Evolutionary conservation across 805 yeast species (phyloP).

Genomic region (Yarrowia deformans): DNA sequence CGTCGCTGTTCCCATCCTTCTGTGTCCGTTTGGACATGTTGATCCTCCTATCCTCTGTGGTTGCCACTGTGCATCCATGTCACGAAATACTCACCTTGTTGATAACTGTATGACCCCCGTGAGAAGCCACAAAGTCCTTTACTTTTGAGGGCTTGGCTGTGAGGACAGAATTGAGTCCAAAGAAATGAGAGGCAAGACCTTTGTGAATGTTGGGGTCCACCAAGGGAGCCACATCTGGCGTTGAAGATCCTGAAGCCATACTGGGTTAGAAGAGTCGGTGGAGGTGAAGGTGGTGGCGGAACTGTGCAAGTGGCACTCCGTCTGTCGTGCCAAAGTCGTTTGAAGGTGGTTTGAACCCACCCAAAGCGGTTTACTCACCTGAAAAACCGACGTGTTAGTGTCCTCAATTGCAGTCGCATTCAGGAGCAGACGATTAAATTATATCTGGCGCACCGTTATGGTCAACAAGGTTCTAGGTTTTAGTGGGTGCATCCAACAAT

Average conservation of each 20-base stretch:
- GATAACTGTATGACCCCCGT: slow-evolving; percentile 96
- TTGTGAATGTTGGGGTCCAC: slow-evolving; percentile 41
- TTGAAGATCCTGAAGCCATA: slow-evolving; percentile 40
- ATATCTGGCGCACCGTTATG: slow-evolving; percentile 35
- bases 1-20: background rate
- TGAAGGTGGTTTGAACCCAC: too few relatives aligned
- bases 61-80: background rate
- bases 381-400: slow-evolving; percentile 28
- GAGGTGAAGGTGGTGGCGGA: too few relatives aligned
- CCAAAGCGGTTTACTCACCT: slow-evolving; percentile 8
- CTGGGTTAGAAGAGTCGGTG: slow-evolving; percentile 4
- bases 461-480: slow-evolving; percentile 39
- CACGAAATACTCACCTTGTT: slow-evolving; percentile 56
- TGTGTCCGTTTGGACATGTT: too few relatives aligned
- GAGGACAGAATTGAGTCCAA: slow-evolving; percentile 80
- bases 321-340: background rate
- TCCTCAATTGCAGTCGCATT: slow-evolving; percentile 38
- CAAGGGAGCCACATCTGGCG: slow-evolving; percentile 36
- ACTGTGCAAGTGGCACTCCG: background rate
- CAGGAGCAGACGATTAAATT: slow-evolving; percentile 37
- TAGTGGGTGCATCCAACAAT: slow-evolving; percentile 36
- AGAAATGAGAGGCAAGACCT: slow-evolving; percentile 71
- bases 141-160: slow-evolving; percentile 74
- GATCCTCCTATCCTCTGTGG: too few relatives aligned
- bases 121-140: slow-evolving; percentile 81